Evolutionary conservation across 164 flowering plant species (phyloP), one percentile per base, ranked within the genome.

Genomic region (Nymphaea colorata): DNA sequence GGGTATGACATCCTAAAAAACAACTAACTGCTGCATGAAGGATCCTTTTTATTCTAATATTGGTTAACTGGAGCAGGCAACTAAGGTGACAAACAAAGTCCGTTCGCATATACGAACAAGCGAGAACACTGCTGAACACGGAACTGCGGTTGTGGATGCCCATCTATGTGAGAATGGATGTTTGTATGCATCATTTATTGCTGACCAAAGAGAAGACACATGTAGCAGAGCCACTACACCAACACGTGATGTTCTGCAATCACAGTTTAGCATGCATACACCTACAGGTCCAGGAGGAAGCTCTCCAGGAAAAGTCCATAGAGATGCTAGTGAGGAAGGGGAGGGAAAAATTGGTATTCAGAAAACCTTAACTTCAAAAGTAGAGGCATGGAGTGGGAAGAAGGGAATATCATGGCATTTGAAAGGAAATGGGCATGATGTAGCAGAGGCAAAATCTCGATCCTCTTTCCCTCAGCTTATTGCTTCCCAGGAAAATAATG

Each of bases 201-300:
- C 80, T 70, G 95, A 88, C 64, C 85, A 81, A 41, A 85, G 82
- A 72, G 98, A 90, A 62, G 98, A 92, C 83, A 96, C 62, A 71
- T 95, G 96, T 12, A 92, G 92, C 75, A 96, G 91, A 74, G 94
- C 91, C 69, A 95, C 97, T 79, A 92, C 98, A 36, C 96, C 96
- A 6, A 78, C 91, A 70, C 93, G 89, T 68, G 96, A 86, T 70
- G 60, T 73, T 11, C 74, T 76, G 12, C 76, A 77, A 57, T 79
- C 84, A 60, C 74, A 85, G 55, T 80, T 83, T 76, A 86, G 88
- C 63, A 73, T 76, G 42, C 74, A 77, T 75, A 75, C 83, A 72
- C 80, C 77, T 68, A 63, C 51, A 59, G 66, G 68, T 16, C 17
- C 66, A 61, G 91, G 81, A 7, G 96, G 80, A 69, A 79, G 75